These are phyloP conservation scores for Russula emetica DNA, from an alignment of 768 basidiomycete species.

Conservation along the genomic window DNA sequence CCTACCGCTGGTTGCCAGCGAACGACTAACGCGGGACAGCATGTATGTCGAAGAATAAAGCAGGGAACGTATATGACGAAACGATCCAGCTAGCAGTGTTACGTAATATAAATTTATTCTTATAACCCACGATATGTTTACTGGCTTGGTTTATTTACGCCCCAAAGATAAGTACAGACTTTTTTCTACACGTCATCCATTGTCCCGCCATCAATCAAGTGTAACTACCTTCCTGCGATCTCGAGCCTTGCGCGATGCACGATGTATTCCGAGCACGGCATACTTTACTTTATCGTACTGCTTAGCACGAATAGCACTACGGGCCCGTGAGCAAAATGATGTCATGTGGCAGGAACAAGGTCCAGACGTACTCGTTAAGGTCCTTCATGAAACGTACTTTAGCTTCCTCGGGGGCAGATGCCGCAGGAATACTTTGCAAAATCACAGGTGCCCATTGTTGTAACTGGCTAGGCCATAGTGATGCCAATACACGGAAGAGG, in stretches of 20 bases:
- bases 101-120: constrained; percentile 10
- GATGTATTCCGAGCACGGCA: constrained; percentile 62
- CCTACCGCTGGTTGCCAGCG: constrained; percentile 51
- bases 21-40: constrained; percentile 60
- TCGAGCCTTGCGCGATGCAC: constrained; percentile 69
- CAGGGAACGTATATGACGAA: neutral
- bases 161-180: constrained; percentile 13
- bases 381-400: constrained; percentile 72
- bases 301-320: constrained; percentile 58
- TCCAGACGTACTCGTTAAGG: constrained; percentile 59
- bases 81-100: neutral
- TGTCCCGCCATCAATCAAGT: constrained; percentile 34
- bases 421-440: constrained; percentile 62
- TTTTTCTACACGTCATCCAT: constrained; percentile 22
- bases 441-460: constrained; percentile 68
- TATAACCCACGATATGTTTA: neutral
- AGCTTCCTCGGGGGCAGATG: constrained; percentile 55
- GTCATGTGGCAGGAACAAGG: constrained; percentile 9
- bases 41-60: constrained; percentile 37
- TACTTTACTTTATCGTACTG: constrained; percentile 82
- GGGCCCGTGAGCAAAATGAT: constrained; percentile 21
- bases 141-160: neutral
- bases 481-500: constrained; percentile 66
- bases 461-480: constrained; percentile 64
- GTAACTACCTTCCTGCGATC: constrained; percentile 51